Base-by-base conservation (phyloP, 129 eudicot species). In the Silybum marianum region DNA sequence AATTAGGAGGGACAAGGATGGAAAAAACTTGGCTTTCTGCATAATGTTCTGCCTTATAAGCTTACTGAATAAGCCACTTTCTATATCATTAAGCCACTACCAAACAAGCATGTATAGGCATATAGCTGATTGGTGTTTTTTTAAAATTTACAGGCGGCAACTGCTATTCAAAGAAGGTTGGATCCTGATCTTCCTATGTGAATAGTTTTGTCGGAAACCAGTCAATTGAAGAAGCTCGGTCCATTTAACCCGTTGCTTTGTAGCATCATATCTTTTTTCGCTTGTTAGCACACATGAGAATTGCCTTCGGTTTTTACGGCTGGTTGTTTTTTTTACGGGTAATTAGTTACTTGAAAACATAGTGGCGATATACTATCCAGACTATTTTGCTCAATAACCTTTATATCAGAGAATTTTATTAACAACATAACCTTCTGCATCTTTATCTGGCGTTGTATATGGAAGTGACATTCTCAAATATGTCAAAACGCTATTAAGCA, bases 91-190 rank as follows among this genome's bases (percentile, higher is more conserved):
- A 38, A 38, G 42, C 42, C 42, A 38, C 9, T 38, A 38, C 42
- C 42, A 38, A 6, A 38, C 42, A 38, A 1, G 6, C 42, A 38
- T 7, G 42, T 38, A 38, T n/a, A n/a, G n/a, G n/a, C n/a, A n/a
- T n/a, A n/a, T 38, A 38, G 9, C 42, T 38, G 42, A 69, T 72
- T 16, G 11, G 22, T 73, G 16, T 51, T 71, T 19, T 25, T 38
- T 32, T 32, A 2, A 40, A 32, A 80, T 85, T 54, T 42, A 42
- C 75, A 95, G 98, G 98, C 98, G 28, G 97, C 98, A 23, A 94
- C 93, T 86, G 98, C 94, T 83, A 95, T 95, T 71, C 98, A 92
- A 82, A 90, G 93, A 85, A 87, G 93, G 72, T 88, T 95, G 91
- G 98, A 92, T 81, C 97, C 94, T 2, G 98, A 92, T 86, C 83